These are phyloP conservation scores for Marasmius tenuissimus DNA, from an alignment of 1,284 basidiomycete species.

Conservation along the genomic window DNA sequence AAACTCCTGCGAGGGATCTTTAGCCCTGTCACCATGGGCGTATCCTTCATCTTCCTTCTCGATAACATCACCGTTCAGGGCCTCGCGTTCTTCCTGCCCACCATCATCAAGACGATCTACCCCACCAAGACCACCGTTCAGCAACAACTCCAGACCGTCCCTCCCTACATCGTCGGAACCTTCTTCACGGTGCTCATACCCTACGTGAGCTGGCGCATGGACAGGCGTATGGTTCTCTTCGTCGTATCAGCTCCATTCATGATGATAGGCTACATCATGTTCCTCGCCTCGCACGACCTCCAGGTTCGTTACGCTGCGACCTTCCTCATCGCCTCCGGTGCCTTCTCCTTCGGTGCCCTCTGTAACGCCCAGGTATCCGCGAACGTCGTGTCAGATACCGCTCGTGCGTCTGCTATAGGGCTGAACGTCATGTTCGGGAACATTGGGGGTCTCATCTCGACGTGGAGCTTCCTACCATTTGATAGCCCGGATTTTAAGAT, in stretches of 20 bases:
- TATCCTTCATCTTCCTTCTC: not conserved
- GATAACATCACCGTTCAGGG: not conserved
- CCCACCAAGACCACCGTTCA: not conserved
- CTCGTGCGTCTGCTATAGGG: not conserved
- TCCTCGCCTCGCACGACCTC: not conserved
- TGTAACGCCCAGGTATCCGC: not conserved
- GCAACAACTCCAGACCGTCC: not conserved
- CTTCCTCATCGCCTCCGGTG: not conserved
- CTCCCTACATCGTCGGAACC: not conserved
- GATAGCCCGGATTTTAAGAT: not conserved
- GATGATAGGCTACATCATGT: not conserved
- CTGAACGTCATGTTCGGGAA: not conserved
- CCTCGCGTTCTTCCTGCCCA: constrained; percentile 1
- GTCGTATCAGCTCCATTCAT: not conserved
- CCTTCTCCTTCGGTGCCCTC: not conserved
- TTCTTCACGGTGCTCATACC: not conserved
- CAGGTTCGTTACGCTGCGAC: not conserved
- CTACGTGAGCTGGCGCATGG: not conserved
- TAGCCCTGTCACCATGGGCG: not conserved
- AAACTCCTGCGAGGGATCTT: not conserved
- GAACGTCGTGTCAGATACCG: not conserved
- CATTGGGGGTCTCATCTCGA: not conserved
- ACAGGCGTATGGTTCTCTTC: not conserved
- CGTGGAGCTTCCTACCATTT: not conserved
- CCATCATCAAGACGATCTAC: not conserved